Percentiles rank a stretch among this genome's conserved stretches.
phyloP scores from a whole-genome alignment of 208 protist species.

The Porcisia deanei region DNA sequence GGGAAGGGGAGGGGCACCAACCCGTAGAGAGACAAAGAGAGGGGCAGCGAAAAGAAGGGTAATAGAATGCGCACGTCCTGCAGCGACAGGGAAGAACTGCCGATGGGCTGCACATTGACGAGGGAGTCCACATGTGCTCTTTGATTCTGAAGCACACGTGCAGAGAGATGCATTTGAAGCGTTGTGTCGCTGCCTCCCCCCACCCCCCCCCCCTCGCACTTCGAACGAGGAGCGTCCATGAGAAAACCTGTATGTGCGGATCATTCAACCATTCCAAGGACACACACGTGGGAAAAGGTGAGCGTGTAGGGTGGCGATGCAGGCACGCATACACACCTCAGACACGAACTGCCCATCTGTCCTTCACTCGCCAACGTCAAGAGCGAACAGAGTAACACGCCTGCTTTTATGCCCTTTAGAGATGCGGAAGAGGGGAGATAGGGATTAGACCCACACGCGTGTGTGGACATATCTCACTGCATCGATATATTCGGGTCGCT shows the following conservation, averaged over 20 bases:
- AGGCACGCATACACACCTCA: background rate
- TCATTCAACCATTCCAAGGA: background rate
- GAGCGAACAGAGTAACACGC: background rate
- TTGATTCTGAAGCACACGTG: background rate
- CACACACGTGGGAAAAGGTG: background rate
- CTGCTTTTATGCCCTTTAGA: too few species aligned
- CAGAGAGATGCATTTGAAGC: background rate
- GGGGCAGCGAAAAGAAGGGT: background rate
- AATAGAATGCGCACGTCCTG: constrained; percentile 1
- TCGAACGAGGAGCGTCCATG: background rate
- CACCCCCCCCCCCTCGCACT: too few species aligned
- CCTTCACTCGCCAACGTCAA: background rate
- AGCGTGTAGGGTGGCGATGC: background rate
- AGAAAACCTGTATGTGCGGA: background rate
- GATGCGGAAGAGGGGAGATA: background rate
- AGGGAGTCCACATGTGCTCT: background rate
- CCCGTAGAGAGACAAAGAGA: background rate
- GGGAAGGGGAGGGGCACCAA: background rate
- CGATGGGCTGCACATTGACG: background rate
- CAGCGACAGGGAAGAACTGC: background rate
- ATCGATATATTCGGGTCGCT: background rate
- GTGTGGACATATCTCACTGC: background rate
- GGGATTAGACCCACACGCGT: background rate
- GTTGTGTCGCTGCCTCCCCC: background rate
- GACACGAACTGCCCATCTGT: background rate